Evolutionary conservation across 108 stramenopile genomes (phyloP).

Genomic region (Cyclotella distinguenda): DNA sequence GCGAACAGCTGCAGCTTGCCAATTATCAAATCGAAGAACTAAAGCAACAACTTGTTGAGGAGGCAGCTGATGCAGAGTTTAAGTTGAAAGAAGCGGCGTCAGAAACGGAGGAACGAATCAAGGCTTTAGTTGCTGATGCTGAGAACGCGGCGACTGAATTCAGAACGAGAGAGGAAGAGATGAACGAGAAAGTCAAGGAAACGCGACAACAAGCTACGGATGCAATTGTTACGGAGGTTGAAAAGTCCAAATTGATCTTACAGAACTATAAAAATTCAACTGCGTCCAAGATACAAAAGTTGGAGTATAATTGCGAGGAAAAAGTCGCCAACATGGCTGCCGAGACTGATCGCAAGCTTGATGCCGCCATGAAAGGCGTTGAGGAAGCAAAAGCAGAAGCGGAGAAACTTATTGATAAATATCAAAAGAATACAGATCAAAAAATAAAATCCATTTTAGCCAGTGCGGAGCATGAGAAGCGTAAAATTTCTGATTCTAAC

Average conservation of each 20-base stretch:
- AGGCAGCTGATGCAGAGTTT: neutral
- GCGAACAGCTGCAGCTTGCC: slow-evolving; percentile 18
- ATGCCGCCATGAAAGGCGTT: slow-evolving; percentile 1
- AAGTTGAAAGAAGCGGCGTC: slow-evolving; percentile 18
- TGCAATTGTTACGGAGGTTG: slow-evolving; percentile 14
- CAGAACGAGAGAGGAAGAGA: neutral
- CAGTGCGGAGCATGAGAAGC: slow-evolving; percentile 21
- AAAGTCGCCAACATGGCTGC: neutral
- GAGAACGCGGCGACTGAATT: neutral
- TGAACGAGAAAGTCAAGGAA: slow-evolving; percentile 9
- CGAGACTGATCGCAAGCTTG: neutral
- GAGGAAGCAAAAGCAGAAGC: slow-evolving; percentile 7
- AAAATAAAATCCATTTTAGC: slow-evolving; percentile 14
- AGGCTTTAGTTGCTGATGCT: neutral
- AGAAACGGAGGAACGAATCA: slow-evolving; percentile 12
- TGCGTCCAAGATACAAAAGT: slow-evolving; percentile 19
- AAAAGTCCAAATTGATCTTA: slow-evolving; percentile 21
- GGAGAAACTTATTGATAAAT: neutral
- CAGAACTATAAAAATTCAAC: slow-evolving; percentile 24
- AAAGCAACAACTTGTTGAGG: slow-evolving; percentile 11
- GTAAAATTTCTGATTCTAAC: slow-evolving; percentile 5
- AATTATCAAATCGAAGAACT: slow-evolving; percentile 16
- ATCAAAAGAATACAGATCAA: slow-evolving; percentile 6
- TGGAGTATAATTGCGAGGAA: slow-evolving; percentile 11
- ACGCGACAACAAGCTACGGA: slow-evolving; percentile 10